phyloP scores from a whole-genome alignment of 176 grass and related monocot genomes.

The Rhynchospora pubera region DNA sequence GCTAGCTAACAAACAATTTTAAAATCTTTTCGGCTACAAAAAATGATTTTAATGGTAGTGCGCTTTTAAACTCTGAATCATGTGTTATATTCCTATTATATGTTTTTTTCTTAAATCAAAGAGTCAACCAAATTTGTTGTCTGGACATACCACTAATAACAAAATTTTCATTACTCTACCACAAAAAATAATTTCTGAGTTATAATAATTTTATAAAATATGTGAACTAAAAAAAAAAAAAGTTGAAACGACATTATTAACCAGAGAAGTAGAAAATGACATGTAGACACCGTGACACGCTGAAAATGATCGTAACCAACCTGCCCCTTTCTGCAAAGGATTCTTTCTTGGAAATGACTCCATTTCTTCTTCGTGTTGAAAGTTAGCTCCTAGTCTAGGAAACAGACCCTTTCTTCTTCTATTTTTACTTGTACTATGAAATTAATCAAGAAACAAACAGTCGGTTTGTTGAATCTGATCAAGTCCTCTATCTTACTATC shows the following conservation, averaged over 20 bases:
- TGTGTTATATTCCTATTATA: neutral
- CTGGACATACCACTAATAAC: neutral
- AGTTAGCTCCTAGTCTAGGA: neutral
- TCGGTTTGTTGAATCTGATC: neutral
- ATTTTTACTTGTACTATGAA: neutral
- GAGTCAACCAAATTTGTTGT: neutral
- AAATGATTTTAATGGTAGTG: neutral
- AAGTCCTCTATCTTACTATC: neutral
- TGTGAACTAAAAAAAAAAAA: neutral
- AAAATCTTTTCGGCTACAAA: neutral
- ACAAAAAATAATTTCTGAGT: neutral
- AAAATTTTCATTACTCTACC: neutral
- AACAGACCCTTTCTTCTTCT: neutral
- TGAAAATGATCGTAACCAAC: slow-evolving; percentile 7
- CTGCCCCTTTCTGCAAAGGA: neutral
- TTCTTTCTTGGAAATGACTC: slow-evolving; percentile 7
- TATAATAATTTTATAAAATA: neutral
- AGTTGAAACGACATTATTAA: slow-evolving; percentile 12
- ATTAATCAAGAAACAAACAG: neutral
- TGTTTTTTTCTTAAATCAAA: neutral
- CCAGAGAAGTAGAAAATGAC: slow-evolving; percentile 9
- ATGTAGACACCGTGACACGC: neutral
- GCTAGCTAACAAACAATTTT: neutral
- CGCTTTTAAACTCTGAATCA: neutral
- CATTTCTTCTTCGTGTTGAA: slow-evolving; percentile 2